Base-by-base conservation (phyloP, 2,329 filamentous ascomycete species). In the Xylariaceae sp. region DNA sequence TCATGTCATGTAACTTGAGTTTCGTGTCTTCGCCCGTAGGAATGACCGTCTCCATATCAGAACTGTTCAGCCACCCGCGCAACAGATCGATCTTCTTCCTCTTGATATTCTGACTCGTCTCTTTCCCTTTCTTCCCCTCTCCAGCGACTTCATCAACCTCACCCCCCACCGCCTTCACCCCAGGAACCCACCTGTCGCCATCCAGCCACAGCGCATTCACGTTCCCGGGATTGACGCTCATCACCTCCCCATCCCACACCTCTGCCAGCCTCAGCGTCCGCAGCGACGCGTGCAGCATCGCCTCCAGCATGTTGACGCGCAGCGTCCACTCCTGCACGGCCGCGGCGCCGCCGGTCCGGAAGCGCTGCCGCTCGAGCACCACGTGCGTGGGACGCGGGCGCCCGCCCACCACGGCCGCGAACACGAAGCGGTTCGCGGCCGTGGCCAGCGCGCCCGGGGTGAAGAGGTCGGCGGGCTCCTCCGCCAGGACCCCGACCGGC, bases 271-370 rank as follows among this genome's bases (percentile, higher is more conserved):
- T 64, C 36, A 87, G 56, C 0, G 81, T 76, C 38, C 74, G 69
- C 29, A 91, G 62, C 11, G 81, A 73, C 8, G 84, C 83, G 68
- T 89, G 85, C 0, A 94, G 64, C 81, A 93, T 93, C 3, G 81
- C 79, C 61, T 94, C 88, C 17, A 94, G 74, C 54, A 85, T 83
- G 51, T 91, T 91, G 8, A 94, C 87, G 1, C 87, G 73, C 31
- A 93, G 60, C 3, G 87, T 91, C 88, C 88, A 94, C 63, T 94
- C 87, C 45, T 82, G 78, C 2, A 94, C 80, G 0, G 80, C 75
- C 0, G 77, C 66, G 0, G 67, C 73, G 8, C 84, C 78, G n/a
- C 72, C 74, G 2, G 79, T 82, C 3, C 88, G 81, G 54, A 71
- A 78, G 3, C 76, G 73, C 54, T 80, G 76, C 15, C 72, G 68